Evolutionary conservation across 2,329 filamentous ascomycete species (phyloP), one percentile per base, ranked within the genome.

Genomic region (Dichotomopilus funicola): DNA sequence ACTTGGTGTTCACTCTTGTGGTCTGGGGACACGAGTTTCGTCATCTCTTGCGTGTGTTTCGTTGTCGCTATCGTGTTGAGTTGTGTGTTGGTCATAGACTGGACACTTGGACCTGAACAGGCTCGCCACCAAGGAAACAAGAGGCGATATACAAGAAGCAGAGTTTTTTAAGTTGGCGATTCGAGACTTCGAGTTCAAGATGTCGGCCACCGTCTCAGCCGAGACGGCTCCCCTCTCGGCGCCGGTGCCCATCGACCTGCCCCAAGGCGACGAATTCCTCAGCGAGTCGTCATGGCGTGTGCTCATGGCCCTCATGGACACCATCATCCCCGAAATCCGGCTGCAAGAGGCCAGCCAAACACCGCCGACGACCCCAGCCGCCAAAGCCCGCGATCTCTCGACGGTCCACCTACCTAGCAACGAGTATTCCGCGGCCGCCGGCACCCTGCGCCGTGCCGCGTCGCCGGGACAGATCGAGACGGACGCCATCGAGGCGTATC

Each of bases 251-350:
- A 45, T 61, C 34, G 36, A 36, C 27, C 51, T 61, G 6, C 59
- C 59, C 4, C 37, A 53, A 6, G 44, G 50, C 3, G 11, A 11
- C 2, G 50, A 55, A 1, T 54, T 60, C 37, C 55, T 65, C 31
- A 59, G 38, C 35, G 47, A 58, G 6, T 44, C 11, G 8, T 59
- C 62, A 37, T 65, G 63, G 63, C 55, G 45, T 37, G 59, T 64
- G 31, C 56, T 66, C n/a, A 54, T 65, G 55, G 59, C 61, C 6
- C 46, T 66, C 41, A 62, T 66, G 62, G 62, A 64, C 49, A 47
- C 63, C 5, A 31, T 64, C 11, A 41, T 61, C 42, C 61, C 64
- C 2, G 56, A 60, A 4, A 41, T 65, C n/a, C 54, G 59, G 19
- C 54, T 52, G 9, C 51, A 59, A 36, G 59, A 59, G n/a, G 6